Evolutionary conservation across 1,139 yeast genomes (phyloP).

Genomic region (Kodamaea plutei): DNA sequence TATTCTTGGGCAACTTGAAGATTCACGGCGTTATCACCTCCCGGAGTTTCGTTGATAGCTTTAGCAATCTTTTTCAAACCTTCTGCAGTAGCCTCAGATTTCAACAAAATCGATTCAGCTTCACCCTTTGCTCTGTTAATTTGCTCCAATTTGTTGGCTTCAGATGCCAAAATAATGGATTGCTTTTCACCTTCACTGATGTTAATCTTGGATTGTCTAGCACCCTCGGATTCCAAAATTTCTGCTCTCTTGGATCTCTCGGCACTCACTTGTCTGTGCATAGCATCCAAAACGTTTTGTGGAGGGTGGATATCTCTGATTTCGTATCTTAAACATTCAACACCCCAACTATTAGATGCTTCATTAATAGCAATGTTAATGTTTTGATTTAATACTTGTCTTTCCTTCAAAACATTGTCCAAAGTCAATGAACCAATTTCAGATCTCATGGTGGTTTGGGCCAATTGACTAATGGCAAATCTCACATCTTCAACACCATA

Average conservation of each 20-base stretch:
- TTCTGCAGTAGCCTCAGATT: slow-evolving; percentile 73
- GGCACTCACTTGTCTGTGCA: slow-evolving; percentile 87
- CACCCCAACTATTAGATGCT: slow-evolving; percentile 86
- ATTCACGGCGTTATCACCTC: slow-evolving; percentile 71
- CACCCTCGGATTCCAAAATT: slow-evolving; percentile 82
- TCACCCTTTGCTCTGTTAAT: slow-evolving; percentile 69
- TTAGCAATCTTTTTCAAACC: slow-evolving; percentile 62
- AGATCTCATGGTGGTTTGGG: slow-evolving; percentile 87
- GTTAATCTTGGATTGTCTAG: slow-evolving; percentile 71
- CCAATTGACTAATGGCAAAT: slow-evolving; percentile 80
- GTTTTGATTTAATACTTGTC: slow-evolving; percentile 67
- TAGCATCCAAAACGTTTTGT: slow-evolving; percentile 77
- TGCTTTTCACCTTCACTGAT: slow-evolving; percentile 80
- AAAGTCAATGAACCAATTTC: slow-evolving; percentile 81
- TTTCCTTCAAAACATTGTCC: slow-evolving; percentile 72
- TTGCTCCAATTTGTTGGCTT: slow-evolving; percentile 59
- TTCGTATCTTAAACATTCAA: slow-evolving; percentile 78
- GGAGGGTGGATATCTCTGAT: slow-evolving; percentile 90
- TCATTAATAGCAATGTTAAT: slow-evolving; percentile 79
- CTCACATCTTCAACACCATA: slow-evolving; percentile 88
- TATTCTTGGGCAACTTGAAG: slow-evolving; percentile 82
- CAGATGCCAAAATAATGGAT: slow-evolving; percentile 65
- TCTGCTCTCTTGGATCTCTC: slow-evolving; percentile 85
- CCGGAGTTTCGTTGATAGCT: slow-evolving; percentile 65
- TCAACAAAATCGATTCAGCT: slow-evolving; percentile 61